phyloP scores from a whole-genome alignment of 179 eudicot species.

The Camellia oleifera region DNA sequence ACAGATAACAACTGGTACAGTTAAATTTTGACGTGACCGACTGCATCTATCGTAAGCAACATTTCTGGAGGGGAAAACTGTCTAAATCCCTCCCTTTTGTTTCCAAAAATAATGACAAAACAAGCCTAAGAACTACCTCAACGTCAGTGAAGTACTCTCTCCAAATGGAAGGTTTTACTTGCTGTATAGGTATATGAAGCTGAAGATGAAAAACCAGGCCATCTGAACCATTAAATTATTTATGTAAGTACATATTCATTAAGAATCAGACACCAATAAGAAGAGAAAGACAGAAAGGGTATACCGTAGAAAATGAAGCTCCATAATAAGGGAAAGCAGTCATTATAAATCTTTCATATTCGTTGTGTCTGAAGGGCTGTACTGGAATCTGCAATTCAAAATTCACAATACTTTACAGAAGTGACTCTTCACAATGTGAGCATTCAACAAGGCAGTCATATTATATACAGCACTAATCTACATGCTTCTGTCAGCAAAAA shows the following conservation, averaged over 20 bases:
- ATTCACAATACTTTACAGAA: not conserved
- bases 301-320: slow-evolving; percentile 77
- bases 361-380: slow-evolving; percentile 84
- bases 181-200: slow-evolving; percentile 41
- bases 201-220: slow-evolving; percentile 51
- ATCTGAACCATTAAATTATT: slow-evolving; percentile 31
- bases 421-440: not conserved
- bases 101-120: not conserved
- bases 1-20: not conserved
- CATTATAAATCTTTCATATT: slow-evolving; percentile 80
- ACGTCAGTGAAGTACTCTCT: not conserved
- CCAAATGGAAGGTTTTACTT: slow-evolving; percentile 25
- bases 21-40: not conserved
- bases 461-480: not conserved
- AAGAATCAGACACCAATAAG: not conserved
- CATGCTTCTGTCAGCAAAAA: not conserved
- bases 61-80: not conserved
- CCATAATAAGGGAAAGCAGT: slow-evolving; percentile 89
- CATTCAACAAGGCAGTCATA: not conserved
- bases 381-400: slow-evolving; percentile 74
- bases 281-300: slow-evolving; percentile 8
- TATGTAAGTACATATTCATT: not conserved
- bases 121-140: not conserved
- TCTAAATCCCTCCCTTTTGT: not conserved
- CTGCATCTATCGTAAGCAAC: not conserved